Conservation (phyloP, 2,329 filamentous ascomycete species). For the Nemania sp. region DNA sequence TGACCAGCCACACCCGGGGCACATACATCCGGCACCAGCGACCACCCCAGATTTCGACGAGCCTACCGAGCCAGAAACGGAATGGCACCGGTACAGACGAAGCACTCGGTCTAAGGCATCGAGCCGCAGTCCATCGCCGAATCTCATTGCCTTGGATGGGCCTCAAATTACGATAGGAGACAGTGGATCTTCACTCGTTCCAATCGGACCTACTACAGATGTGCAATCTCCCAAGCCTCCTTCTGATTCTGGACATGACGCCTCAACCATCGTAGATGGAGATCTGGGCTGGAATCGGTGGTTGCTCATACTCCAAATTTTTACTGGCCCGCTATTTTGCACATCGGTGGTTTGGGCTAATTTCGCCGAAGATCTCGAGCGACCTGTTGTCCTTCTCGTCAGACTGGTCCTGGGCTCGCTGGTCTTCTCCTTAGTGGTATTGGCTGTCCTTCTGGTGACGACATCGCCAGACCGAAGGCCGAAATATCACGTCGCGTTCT, state of each 20-base stretch:
- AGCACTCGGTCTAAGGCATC: conserved; percentile 45
- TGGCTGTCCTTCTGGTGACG: conserved; percentile 67
- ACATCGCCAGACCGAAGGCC: conserved; percentile 71
- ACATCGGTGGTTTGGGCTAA: conserved; percentile 76
- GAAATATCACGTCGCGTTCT: conserved; percentile 75
- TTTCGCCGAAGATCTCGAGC: conserved; percentile 59
- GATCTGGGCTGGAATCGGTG: conserved; percentile 81
- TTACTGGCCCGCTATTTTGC: conserved; percentile 84
- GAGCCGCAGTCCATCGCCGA: conserved; percentile 39
- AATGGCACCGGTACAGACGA: conserved; percentile 63
- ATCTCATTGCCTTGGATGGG: conserved; percentile 34
- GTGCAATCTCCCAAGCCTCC: conserved; percentile 29
- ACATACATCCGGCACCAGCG: conserved; percentile 40
- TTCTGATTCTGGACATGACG: conserved; percentile 34
- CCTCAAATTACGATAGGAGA: conserved; percentile 19
- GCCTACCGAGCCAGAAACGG: conserved; percentile 49
- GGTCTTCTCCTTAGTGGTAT: conserved; percentile 66
- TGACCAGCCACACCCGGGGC: conserved; percentile 37
- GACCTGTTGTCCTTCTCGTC: conserved; percentile 55
- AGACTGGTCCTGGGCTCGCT: conserved; percentile 66
- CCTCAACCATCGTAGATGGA: conserved; percentile 40
- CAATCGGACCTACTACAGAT: conserved; percentile 23
- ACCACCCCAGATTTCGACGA: conserved; percentile 42
- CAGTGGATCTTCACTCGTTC: conserved; percentile 10
- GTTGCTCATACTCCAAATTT: conserved; percentile 82